Conservation (phyloP, 1,284 basidiomycete genomes). For the Cutaneotrichosporon sp. region DNA sequence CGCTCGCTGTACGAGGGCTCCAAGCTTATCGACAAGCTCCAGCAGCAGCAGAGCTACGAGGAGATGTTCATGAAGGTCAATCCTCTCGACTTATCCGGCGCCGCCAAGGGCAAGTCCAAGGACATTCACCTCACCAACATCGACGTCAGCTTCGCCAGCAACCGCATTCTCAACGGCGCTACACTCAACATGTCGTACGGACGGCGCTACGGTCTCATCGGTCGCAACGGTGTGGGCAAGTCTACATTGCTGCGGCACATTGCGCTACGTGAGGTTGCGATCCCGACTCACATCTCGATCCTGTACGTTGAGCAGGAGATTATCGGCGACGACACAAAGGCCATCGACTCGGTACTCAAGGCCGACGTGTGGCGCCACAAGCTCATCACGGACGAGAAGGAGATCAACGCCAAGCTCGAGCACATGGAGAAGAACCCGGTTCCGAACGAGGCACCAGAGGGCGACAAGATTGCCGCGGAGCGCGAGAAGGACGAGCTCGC, state of each 20-base stretch:
- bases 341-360: conserved; percentile 90
- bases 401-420: conserved; percentile 58
- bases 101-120: conserved; percentile 87
- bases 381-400: conserved; percentile 26
- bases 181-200: conserved; percentile 85
- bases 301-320: conserved; percentile 98
- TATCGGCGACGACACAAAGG: conserved; percentile 86
- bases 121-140: conserved; percentile 95
- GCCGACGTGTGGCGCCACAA: conserved; percentile 94
- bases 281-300: conserved; percentile 91
- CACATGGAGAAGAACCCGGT: conserved; percentile 61
- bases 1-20: conserved; percentile 92
- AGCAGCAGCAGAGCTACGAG: conserved; percentile 95
- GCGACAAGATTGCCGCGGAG: conserved; percentile 74
- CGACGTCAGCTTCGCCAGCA: conserved; percentile 91
- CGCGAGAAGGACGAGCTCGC: conserved; percentile 78
- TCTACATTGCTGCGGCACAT: conserved; percentile 95
- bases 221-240: conserved; percentile 86
- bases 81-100: conserved; percentile 76
- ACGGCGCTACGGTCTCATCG: conserved; percentile 72
- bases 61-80: conserved; percentile 99
- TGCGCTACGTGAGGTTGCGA: conserved; percentile 89
- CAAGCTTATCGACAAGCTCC: conserved; percentile 87
- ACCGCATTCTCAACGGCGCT: conserved; percentile 77
- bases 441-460: conserved; percentile 56